phyloP scores from a whole-genome alignment of 805 yeast species.

The Kregervanrija fluxuum region DNA sequence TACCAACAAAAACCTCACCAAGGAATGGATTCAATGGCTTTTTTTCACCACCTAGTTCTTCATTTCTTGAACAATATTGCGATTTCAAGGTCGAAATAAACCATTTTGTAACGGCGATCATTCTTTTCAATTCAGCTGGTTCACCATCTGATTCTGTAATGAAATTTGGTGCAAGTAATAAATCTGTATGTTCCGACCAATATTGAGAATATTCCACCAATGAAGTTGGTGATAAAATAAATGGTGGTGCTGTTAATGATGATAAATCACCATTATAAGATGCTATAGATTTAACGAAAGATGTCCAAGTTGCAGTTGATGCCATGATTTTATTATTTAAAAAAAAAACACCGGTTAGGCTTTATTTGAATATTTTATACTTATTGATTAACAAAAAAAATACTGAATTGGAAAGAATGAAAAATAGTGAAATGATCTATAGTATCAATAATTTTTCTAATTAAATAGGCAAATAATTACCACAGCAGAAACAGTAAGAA shows the following conservation, averaged over 20 bases:
- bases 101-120: conserved; percentile 83
- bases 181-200: conserved; percentile 91
- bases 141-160: conserved; percentile 32
- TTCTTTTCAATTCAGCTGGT: conserved; percentile 52
- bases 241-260: conserved; percentile 94
- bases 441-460: no score
- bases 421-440: no score
- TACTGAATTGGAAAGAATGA: no score
- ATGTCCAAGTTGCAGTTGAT: conserved; percentile 67
- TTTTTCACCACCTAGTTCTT: conserved; percentile 90
- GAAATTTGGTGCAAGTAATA: conserved; percentile 65
- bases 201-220: conserved; percentile 87
- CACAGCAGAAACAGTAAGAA: neutral
- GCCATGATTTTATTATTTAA: conserved; percentile 1
- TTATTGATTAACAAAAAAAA: no score
- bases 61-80: conserved; percentile 90
- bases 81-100: conserved; percentile 85
- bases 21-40: conserved; percentile 95
- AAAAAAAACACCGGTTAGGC: no score
- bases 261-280: conserved; percentile 91
- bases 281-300: conserved; percentile 84
- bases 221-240: conserved; percentile 85
- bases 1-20: conserved; percentile 90
- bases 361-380: no score
- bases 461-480: no score